Evolutionary conservation across 495 filamentous ascomycete genomes (phyloP).

Genomic region (Penicillium malachiteum): DNA sequence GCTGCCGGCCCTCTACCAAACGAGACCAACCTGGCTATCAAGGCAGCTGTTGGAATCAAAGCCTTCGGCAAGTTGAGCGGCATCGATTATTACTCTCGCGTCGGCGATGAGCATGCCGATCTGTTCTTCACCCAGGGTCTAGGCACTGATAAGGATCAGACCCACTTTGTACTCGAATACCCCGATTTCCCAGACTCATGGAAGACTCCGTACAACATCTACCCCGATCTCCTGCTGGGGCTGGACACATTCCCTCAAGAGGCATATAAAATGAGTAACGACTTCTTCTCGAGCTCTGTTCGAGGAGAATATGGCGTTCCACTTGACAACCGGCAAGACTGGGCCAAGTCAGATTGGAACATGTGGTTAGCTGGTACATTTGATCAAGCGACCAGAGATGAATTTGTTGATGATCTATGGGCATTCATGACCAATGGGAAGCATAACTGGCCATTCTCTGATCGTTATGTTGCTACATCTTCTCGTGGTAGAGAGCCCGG

Average conservation of each 20-base stretch:
- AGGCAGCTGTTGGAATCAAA: constrained; percentile 54
- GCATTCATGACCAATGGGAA: constrained; percentile 48
- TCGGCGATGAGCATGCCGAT: constrained; percentile 38
- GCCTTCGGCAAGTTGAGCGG: constrained; percentile 47
- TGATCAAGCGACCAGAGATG: constrained; percentile 24
- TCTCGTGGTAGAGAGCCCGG: constrained; percentile 36
- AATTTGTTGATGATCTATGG: constrained; percentile 45
- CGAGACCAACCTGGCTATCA: constrained; percentile 58
- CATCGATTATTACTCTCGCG: constrained; percentile 35
- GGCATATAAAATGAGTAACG: constrained; percentile 38
- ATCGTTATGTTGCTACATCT: constrained; percentile 42
- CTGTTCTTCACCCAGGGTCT: constrained; percentile 39
- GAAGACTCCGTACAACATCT: constrained; percentile 48
- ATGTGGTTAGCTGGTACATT: constrained; percentile 46
- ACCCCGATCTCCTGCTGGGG: constrained; percentile 44
- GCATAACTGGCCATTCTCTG: constrained; percentile 50
- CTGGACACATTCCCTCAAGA: constrained; percentile 38
- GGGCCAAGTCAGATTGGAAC: constrained; percentile 54
- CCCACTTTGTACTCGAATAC: constrained; percentile 48
- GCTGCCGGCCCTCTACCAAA: constrained; percentile 50
- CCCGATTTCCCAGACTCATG: constrained; percentile 35
- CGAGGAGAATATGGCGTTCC: constrained; percentile 44
- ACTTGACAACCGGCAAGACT: constrained; percentile 43
- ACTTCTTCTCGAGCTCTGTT: constrained; percentile 36
- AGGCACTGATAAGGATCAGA: constrained; percentile 33